Percentiles rank a stretch among this genome's conserved stretches.
These are phyloP conservation scores for Thermochaetoides thermophila DNA, from an alignment of 495 filamentous ascomycete species.

Conservation along the genomic window DNA sequence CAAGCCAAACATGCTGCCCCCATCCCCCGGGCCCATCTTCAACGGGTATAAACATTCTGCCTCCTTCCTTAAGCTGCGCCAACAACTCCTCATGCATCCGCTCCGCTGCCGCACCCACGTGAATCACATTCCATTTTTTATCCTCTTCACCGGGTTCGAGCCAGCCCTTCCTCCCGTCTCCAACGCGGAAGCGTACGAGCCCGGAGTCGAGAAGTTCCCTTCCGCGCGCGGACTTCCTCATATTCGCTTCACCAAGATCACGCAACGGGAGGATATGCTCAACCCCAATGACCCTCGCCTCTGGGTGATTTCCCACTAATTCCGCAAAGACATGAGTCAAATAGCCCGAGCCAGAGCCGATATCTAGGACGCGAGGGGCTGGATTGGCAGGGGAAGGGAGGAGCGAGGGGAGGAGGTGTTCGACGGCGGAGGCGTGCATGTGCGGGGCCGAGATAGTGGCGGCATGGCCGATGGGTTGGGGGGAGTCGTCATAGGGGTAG, in stretches of 20 bases:
- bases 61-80: slow-evolving; percentile 65
- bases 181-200: slow-evolving; percentile 57
- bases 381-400: slow-evolving; percentile 28
- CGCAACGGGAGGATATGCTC: slow-evolving; percentile 76
- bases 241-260: slow-evolving; percentile 58
- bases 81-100: slow-evolving; percentile 58
- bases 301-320: slow-evolving; percentile 45
- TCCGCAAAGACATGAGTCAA: slow-evolving; percentile 81
- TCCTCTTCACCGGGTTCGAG: slow-evolving; percentile 21
- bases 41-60: slow-evolving; percentile 78
- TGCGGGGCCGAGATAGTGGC: slow-evolving; percentile 95
- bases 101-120: slow-evolving; percentile 80
- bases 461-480: slow-evolving; percentile 70
- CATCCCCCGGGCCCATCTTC: slow-evolving; percentile 35
- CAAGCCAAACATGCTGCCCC: slow-evolving; percentile 71
- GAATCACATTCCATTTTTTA: slow-evolving; percentile 65
- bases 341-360: slow-evolving; percentile 85
- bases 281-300: slow-evolving; percentile 60
- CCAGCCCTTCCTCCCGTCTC: slow-evolving; percentile 74
- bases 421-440: slow-evolving; percentile 79
- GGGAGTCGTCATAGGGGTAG: slow-evolving; percentile 71
- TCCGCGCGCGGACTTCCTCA: slow-evolving; percentile 57
- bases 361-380: slow-evolving; percentile 51
- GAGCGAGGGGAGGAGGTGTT: slow-evolving; percentile 50
- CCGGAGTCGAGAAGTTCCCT: slow-evolving; percentile 41